phyloP scores from a whole-genome alignment of 352 stramenopile species.

The Hyaloperonospora brassicae region DNA sequence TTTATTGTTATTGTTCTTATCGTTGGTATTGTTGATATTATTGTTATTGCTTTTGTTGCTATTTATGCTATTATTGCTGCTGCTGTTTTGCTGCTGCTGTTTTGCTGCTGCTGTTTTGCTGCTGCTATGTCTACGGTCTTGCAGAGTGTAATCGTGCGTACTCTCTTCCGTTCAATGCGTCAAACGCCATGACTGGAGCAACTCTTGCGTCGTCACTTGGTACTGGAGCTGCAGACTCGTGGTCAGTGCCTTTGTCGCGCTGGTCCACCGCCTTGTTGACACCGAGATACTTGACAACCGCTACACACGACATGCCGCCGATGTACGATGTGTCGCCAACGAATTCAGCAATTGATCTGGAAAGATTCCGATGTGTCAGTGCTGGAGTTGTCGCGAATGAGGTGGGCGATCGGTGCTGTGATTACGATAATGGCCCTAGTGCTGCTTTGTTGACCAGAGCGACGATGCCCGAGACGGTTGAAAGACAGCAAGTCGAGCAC shows the following conservation, averaged over 20 bases:
- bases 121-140: neutral
- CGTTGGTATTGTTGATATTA: too few species aligned
- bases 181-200: slow-evolving; percentile 4
- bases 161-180: slow-evolving; percentile 6
- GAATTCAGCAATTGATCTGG: slow-evolving; percentile 6
- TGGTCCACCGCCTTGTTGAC: slow-evolving; percentile 23
- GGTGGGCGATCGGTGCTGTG: slow-evolving; percentile 6
- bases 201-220: slow-evolving; percentile 7
- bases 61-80: too few species aligned
- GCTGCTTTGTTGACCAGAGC: slow-evolving; percentile 6
- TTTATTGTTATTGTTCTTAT: too few species aligned
- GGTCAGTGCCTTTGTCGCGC: slow-evolving; percentile 11
- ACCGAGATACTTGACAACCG: slow-evolving; percentile 18
- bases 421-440: slow-evolving; percentile 12
- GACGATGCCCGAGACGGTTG: slow-evolving; percentile 4
- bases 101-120: neutral
- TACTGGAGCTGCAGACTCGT: slow-evolving; percentile 8
- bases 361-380: neutral
- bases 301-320: slow-evolving; percentile 11
- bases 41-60: too few species aligned
- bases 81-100: neutral
- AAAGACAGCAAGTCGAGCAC: slow-evolving; percentile 8
- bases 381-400: slow-evolving; percentile 6
- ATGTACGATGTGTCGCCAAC: slow-evolving; percentile 14
- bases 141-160: slow-evolving; percentile 24